These are phyloP conservation scores for Thamnidium elegans DNA, from an alignment of 192 early-diverging fungal species.

Conservation along the genomic window DNA sequence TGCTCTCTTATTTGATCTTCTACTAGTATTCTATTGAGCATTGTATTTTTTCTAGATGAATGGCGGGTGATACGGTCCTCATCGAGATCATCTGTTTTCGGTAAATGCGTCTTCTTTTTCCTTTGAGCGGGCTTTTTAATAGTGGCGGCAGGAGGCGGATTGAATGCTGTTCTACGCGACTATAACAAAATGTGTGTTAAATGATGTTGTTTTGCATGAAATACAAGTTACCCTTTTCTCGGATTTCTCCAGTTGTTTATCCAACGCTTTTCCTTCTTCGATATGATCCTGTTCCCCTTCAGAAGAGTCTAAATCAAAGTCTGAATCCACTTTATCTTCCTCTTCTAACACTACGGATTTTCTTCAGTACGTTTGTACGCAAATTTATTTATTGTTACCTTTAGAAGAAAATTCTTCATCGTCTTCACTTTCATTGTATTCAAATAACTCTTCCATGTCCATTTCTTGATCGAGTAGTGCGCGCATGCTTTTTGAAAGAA, in stretches of 20 bases:
- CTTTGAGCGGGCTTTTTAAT: not conserved
- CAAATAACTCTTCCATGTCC: conserved; percentile 56
- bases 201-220: not conserved
- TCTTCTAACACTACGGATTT: conserved; percentile 25
- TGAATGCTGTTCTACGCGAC: conserved; percentile 19
- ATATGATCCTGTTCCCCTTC: conserved; percentile 48
- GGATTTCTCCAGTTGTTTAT: conserved; percentile 35
- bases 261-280: conserved; percentile 30
- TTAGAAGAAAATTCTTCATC: conserved; percentile 48
- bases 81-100: conserved; percentile 19
- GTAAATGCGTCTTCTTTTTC: conserved; percentile 1
- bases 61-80: conserved; percentile 32
- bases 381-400: conserved; percentile 28
- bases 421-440: conserved; percentile 41
- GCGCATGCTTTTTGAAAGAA: conserved; percentile 39
- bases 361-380: not conserved
- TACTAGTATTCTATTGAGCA: conserved; percentile 46
- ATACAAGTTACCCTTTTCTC: conserved; percentile 32
- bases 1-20: conserved; percentile 47
- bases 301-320: conserved; percentile 48
- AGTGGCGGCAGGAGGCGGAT: conserved; percentile 3
- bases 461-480: conserved; percentile 49
- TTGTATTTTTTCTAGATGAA: conserved; percentile 48
- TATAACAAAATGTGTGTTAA: not conserved
- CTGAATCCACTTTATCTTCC: conserved; percentile 54